phyloP scores from a whole-genome alignment of 352 stramenopile genomes.

The Phytophthora macrochlamydospora region DNA sequence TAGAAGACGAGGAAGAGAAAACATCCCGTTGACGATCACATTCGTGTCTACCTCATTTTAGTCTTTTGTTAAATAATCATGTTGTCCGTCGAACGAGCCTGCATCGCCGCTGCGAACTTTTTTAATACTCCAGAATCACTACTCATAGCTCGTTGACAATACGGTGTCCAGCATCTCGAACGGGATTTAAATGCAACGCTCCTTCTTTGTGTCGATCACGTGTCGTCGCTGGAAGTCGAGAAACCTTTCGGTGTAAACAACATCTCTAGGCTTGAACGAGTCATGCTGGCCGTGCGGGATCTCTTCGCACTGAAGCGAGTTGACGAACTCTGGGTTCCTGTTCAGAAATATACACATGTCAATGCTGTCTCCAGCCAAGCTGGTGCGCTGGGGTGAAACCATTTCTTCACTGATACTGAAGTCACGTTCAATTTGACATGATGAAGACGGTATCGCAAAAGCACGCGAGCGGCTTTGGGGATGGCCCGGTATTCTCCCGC shows the following conservation, averaged over 20 bases:
- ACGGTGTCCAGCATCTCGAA: too few species aligned
- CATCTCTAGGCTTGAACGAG: neutral
- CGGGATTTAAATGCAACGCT: too few species aligned
- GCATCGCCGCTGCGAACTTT: too few species aligned
- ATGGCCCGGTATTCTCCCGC: slow-evolving; percentile 12
- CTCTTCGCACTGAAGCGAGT: slow-evolving; percentile 22
- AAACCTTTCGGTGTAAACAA: neutral
- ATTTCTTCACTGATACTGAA: slow-evolving; percentile 18
- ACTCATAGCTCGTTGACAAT: too few species aligned
- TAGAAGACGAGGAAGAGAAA: too few species aligned
- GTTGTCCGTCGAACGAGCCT: too few species aligned
- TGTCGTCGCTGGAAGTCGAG: neutral
- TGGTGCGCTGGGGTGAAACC: slow-evolving; percentile 7
- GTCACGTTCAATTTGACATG: slow-evolving; percentile 20
- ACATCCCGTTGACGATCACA: too few species aligned
- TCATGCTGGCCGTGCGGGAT: slow-evolving; percentile 13
- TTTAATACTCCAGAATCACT: too few species aligned
- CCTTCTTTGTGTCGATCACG: too few species aligned
- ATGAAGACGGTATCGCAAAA: slow-evolving; percentile 10
- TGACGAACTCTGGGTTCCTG: slow-evolving; percentile 16
- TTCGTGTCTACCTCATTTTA: too few species aligned
- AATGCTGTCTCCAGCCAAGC: slow-evolving; percentile 9
- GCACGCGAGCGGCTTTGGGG: neutral
- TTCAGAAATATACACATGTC: slow-evolving; percentile 23
- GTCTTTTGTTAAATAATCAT: too few species aligned